Percentiles rank a stretch among this genome's conserved stretches.
Conservation (phyloP, 2,329 filamentous ascomycete species). For the Talaromyces albobiverticillius region DNA sequence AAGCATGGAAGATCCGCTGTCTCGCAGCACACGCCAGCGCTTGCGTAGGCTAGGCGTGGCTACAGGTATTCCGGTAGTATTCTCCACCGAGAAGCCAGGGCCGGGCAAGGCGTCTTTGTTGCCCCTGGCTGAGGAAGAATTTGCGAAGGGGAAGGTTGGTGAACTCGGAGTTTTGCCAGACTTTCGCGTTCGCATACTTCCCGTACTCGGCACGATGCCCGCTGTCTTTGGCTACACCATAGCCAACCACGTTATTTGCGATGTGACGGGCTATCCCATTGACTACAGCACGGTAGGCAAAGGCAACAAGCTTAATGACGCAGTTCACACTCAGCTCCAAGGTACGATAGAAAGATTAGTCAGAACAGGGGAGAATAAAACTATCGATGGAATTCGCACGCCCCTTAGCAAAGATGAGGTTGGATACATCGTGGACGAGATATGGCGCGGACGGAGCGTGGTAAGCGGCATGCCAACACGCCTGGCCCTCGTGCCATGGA, state of each 20-base stretch:
- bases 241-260: conserved; percentile 89
- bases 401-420: conserved; percentile 78
- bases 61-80: conserved; percentile 85
- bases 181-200: conserved; percentile 91
- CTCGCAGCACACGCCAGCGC: conserved; percentile 75
- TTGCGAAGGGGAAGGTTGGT: conserved; percentile 76
- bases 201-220: conserved; percentile 94
- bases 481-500: conserved; percentile 78
- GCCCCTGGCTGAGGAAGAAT: conserved; percentile 84
- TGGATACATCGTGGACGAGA: conserved; percentile 83
- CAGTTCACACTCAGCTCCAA: conserved; percentile 72
- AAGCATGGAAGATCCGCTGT: conserved; percentile 85
- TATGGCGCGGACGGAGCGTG: conserved; percentile 78
- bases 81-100: conserved; percentile 83
- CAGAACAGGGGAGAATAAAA: conserved; percentile 48
- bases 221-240: conserved; percentile 89
- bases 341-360: conserved; percentile 74
- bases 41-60: conserved; percentile 74
- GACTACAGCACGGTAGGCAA: conserved; percentile 79
- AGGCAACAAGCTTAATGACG: conserved; percentile 90
- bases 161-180: conserved; percentile 87
- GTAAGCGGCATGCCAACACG: conserved; percentile 79
- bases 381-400: conserved; percentile 70
- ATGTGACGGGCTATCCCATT: conserved; percentile 72
- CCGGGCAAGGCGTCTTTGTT: conserved; percentile 88